Evolutionary conservation across 1,139 yeast genomes (phyloP), one percentile per base, ranked within the genome.

Genomic region (Suhomyces terraborum): DNA sequence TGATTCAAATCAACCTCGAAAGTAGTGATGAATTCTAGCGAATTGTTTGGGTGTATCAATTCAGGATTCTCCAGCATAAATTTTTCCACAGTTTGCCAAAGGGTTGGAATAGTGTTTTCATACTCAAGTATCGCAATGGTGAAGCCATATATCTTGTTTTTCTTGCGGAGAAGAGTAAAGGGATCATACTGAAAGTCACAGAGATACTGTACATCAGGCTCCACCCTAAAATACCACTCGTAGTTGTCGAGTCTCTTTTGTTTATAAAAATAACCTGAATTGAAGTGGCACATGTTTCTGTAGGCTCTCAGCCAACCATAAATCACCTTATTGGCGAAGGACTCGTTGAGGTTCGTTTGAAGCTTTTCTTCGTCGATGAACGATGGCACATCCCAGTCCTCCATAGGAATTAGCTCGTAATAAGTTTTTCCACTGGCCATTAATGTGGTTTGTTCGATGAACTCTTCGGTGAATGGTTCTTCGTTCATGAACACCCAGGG

Each of bases 351-450:
- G 42, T 58, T 58, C 12, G 56, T 49, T 21, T 63, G 56, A 6
- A 69, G 45, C 43, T 56, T 61, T 2, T 55, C 47, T 32, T 54
- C 53, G 47, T 70, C 67, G 1, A 73, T 71, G 44, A 60, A 67
- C 0, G 50, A 44, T 0, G 78, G 78, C 3, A 71, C 66, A 24
- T 70, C 55, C 78, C 78, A 73, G 51, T 73, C 75, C 16, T 55
- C 60, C 22, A 44, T 49, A 0, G 78, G 77, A 2, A 73, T 67
- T 33, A 73, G 55, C 45, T 73, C 78, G 49, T 73, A 69, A 48
- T 45, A 73, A 1, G 91, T 80, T 36, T 76, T 62, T 0, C 96
- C 94, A 45, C 91, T 83, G 0, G 91, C 95, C 95, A 91, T 86
- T 21, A 87, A 75, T 1, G 84, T 69, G 0, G 97, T 89, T 50